phyloP scores from a whole-genome alignment of 1,284 basidiomycete genomes.

The Somion occarium region DNA sequence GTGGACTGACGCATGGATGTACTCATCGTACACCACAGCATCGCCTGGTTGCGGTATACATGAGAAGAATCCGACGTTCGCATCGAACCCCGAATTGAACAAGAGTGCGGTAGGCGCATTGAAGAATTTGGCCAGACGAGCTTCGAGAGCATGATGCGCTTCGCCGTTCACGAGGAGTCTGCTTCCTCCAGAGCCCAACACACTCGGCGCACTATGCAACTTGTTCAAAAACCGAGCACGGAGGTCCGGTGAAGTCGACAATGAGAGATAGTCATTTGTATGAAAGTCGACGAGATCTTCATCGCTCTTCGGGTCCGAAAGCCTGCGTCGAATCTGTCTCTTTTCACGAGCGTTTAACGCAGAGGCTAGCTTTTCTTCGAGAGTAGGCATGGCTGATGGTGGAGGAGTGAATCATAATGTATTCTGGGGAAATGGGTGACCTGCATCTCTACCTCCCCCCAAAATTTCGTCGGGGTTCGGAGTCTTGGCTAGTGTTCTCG shows the following conservation, averaged over 20 bases:
- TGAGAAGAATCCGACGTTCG: conserved; percentile 88
- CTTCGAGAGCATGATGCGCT: conserved; percentile 67
- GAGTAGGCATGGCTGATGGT: conserved; percentile 24
- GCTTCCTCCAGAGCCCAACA: conserved; percentile 90
- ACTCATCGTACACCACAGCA: conserved; percentile 79
- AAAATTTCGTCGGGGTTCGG: background rate
- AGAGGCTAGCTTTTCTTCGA: conserved; percentile 36
- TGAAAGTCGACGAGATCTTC: conserved; percentile 66
- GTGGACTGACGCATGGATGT: conserved; percentile 91
- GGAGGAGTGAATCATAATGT: background rate
- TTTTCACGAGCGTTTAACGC: conserved; percentile 60
- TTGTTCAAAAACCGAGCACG: conserved; percentile 53
- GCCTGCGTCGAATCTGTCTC: conserved; percentile 55
- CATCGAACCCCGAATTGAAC: conserved; percentile 95
- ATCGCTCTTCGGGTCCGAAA: conserved; percentile 45
- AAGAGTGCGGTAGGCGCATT: conserved; percentile 65
- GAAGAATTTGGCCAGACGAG: conserved; percentile 64
- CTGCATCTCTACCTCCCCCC: background rate
- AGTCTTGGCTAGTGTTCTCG: background rate
- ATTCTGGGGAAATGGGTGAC: background rate
- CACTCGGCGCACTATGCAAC: conserved; percentile 45
- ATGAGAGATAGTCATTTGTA: conserved; percentile 93
- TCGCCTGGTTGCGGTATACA: conserved; percentile 80
- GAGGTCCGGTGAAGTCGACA: conserved; percentile 59
- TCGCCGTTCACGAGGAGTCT: conserved; percentile 81